These are phyloP conservation scores for Euphorbia lathyris DNA, from an alignment of 345 rosid species.

Conservation along the genomic window DNA sequence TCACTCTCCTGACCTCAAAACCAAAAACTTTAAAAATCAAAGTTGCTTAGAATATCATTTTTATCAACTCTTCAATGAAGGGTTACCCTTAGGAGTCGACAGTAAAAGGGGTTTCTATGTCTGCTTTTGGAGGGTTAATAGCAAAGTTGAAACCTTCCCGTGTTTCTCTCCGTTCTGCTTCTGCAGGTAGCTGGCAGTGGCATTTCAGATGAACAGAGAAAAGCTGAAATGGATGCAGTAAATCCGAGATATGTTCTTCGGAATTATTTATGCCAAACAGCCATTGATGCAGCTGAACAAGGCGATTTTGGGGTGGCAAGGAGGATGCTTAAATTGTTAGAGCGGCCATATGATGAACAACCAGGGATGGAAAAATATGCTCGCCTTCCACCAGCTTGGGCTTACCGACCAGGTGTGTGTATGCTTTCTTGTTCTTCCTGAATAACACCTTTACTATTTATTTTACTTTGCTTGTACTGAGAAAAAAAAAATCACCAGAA, in stretches of 20 bases:
- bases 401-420: constrained; percentile 92
- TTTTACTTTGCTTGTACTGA: not conserved
- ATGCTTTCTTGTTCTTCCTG: constrained; percentile 97
- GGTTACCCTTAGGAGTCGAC: too few species aligned
- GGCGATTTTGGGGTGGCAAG: constrained; percentile 83
- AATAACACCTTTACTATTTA: constrained; percentile 21
- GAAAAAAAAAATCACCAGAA: not conserved
- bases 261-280: constrained; percentile 92
- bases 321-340: constrained; percentile 70
- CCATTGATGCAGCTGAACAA: constrained; percentile 84
- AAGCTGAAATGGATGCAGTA: constrained; percentile 70
- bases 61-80: too few species aligned
- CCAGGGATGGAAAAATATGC: constrained; percentile 96
- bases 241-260: constrained; percentile 85
- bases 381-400: constrained; percentile 98
- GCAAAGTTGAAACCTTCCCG: too few species aligned
- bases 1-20: too few species aligned
- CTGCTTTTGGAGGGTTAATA: too few species aligned
- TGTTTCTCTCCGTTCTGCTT: not conserved
- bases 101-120: too few species aligned
- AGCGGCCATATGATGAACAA: constrained; percentile 81
- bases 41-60: too few species aligned
- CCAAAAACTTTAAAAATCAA: too few species aligned
- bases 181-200: constrained; percentile 62
- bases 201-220: constrained; percentile 76